These are phyloP conservation scores for Leccinum barrowsii DNA, from an alignment of 768 basidiomycete genomes.

Conservation along the genomic window DNA sequence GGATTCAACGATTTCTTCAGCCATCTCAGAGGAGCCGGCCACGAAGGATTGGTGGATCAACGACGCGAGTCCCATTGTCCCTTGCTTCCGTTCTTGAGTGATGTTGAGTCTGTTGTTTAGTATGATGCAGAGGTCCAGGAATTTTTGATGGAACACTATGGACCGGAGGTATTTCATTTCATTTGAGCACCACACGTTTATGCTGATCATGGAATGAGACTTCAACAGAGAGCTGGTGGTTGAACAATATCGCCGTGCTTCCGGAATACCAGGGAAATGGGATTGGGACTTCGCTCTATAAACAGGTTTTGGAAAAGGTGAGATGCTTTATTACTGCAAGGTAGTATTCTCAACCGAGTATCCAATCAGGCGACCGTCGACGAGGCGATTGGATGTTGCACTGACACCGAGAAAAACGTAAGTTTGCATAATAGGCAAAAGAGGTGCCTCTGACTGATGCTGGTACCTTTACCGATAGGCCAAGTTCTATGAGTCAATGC, in stretches of 20 bases:
- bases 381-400: neutral
- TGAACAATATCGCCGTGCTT: slow-evolving; percentile 1
- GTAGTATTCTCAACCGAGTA: neutral
- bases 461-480: neutral
- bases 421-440: neutral
- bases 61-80: neutral
- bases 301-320: slow-evolving; percentile 1
- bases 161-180: neutral
- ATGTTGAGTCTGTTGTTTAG: neutral
- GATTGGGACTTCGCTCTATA: neutral
- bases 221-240: neutral
- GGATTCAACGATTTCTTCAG: neutral
- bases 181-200: neutral
- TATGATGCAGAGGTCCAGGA: neutral
- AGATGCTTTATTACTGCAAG: neutral
- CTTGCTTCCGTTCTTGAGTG: too few relatives aligned
- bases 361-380: neutral
- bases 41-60: slow-evolving; percentile 5
- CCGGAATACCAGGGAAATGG: slow-evolving; percentile 3
- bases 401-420: slow-evolving; percentile 5
- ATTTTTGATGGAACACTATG: neutral
- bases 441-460: neutral
- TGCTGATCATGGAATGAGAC: neutral
- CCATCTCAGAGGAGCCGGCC: neutral
- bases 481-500: slow-evolving; percentile 2